phyloP scores from a whole-genome alignment of 2,329 filamentous ascomycete genomes.

The Penicillium sp. region DNA sequence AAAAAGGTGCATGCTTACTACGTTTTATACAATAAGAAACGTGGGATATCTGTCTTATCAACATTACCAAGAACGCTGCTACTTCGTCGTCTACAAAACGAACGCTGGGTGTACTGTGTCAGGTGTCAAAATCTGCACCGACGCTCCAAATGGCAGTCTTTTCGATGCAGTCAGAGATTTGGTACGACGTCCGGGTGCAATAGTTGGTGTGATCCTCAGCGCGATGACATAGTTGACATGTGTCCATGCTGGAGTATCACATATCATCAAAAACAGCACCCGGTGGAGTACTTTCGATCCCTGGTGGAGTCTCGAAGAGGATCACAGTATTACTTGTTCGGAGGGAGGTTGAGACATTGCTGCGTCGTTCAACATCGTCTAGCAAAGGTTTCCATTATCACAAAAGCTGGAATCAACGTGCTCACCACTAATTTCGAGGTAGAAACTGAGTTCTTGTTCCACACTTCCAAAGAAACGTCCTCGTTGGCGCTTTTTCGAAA shows the following conservation, averaged over 20 bases:
- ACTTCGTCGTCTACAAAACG: no score
- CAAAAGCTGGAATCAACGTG: background rate
- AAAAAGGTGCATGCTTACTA: no score
- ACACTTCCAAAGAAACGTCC: background rate
- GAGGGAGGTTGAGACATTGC: background rate
- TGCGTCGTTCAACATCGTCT: background rate
- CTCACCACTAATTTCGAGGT: background rate
- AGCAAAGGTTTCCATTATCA: background rate
- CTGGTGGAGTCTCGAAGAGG: background rate
- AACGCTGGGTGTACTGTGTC: no score
- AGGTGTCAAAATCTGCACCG: no score
- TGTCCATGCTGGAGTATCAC: background rate
- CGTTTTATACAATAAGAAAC: no score
- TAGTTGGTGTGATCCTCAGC: background rate
- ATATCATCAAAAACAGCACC: slow-evolving; percentile 1
- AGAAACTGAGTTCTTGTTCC: background rate
- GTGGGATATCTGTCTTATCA: no score
- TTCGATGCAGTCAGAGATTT: no score
- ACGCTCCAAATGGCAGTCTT: no score
- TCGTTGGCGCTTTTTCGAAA: slow-evolving; percentile 1
- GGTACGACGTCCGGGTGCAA: no score
- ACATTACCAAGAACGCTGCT: no score
- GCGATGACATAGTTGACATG: background rate
- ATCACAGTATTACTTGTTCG: background rate
- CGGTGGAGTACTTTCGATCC: background rate